Evolutionary conservation across 441 rosid genomes (phyloP).

Genomic region (Pelargonium australe): DNA sequence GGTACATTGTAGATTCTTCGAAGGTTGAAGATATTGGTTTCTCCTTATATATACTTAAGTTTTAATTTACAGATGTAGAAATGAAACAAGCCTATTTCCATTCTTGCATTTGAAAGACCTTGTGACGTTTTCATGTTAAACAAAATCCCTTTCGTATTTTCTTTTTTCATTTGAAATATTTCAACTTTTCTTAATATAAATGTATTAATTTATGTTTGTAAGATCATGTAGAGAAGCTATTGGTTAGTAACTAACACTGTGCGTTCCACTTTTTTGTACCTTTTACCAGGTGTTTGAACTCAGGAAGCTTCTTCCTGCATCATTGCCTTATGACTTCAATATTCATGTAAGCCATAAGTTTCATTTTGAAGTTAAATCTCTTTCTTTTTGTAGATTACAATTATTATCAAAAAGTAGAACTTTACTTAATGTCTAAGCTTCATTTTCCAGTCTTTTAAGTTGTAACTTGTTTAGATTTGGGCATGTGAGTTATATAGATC

Average conservation of each 20-base stretch:
- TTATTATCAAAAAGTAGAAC: background rate
- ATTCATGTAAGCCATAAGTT: slow-evolving; percentile 60
- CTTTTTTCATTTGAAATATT: background rate
- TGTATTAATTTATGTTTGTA: background rate
- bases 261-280: slow-evolving; percentile 5
- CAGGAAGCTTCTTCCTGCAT: slow-evolving; percentile 73
- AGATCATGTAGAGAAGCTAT: background rate
- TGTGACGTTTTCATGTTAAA: background rate
- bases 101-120: background rate
- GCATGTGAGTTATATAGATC: background rate
- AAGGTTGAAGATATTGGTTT: slow-evolving; percentile 5
- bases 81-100: background rate
- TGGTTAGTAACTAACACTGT: background rate
- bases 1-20: slow-evolving; percentile 31
- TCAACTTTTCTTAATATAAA: background rate
- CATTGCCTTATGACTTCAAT: slow-evolving; percentile 70
- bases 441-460: background rate
- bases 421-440: background rate
- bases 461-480: slow-evolving; percentile 4
- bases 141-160: background rate
- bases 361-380: background rate
- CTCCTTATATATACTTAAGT: background rate
- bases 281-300: slow-evolving; percentile 69
- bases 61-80: background rate
- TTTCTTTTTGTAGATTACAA: slow-evolving; percentile 15